These are phyloP conservation scores for Scleroderma citrinum DNA, from an alignment of 768 basidiomycete genomes.

Conservation along the genomic window DNA sequence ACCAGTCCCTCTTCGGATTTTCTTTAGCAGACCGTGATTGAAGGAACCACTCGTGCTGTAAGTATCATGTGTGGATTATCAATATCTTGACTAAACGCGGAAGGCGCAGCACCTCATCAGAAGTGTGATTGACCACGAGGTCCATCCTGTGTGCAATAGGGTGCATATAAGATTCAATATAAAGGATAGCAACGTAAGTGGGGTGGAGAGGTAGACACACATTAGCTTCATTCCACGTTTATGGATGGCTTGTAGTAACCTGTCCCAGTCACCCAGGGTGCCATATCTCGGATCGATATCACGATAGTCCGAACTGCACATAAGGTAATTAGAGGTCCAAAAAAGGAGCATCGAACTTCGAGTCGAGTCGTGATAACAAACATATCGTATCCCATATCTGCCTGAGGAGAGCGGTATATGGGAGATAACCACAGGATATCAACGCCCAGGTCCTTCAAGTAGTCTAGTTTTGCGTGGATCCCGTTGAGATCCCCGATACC, in stretches of 20 bases:
- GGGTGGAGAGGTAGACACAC: constrained; percentile 28
- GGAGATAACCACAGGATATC: constrained; percentile 57
- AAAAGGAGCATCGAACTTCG: not conserved
- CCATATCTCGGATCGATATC: constrained; percentile 58
- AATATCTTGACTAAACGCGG: constrained; percentile 1
- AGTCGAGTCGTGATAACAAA: constrained; percentile 19
- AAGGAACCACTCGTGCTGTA: constrained; percentile 72
- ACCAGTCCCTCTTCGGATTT: constrained; percentile 68
- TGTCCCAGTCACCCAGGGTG: constrained; percentile 52
- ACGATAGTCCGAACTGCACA: constrained; percentile 51
- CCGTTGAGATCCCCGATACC: constrained; percentile 68
- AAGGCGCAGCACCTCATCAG: constrained; percentile 43
- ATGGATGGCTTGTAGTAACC: constrained; percentile 45
- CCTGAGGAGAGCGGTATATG: constrained; percentile 54
- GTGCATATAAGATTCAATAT: constrained; percentile 2
- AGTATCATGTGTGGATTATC: constrained; percentile 1
- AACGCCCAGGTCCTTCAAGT: constrained; percentile 61
- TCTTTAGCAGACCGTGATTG: constrained; percentile 45
- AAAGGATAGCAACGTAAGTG: constrained; percentile 12
- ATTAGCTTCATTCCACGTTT: constrained; percentile 64
- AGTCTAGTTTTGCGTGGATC: constrained; percentile 58
- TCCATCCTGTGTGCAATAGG: constrained; percentile 50
- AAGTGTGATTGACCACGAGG: constrained; percentile 71
- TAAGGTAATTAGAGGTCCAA: not conserved
- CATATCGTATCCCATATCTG: constrained; percentile 71